phyloP scores from a whole-genome alignment of 331 rosid genomes.

The Quercus tomentella region DNA sequence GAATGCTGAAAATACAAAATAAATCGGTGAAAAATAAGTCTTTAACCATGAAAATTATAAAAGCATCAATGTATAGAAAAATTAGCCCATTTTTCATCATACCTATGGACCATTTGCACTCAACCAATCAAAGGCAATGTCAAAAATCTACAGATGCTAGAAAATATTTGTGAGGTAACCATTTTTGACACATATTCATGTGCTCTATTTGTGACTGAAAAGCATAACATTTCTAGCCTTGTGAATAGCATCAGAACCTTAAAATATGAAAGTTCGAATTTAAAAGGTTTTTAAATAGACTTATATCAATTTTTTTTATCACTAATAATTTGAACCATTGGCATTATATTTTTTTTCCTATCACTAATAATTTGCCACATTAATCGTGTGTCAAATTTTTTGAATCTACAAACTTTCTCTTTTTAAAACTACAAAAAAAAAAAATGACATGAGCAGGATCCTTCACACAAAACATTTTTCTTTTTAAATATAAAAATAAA shows the following conservation, averaged over 20 bases:
- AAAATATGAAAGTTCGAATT: neutral
- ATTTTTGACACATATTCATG: conserved; percentile 11
- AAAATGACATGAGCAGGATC: too few species aligned
- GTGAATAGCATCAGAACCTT: neutral
- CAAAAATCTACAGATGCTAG: conserved; percentile 62
- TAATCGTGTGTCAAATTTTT: too few species aligned
- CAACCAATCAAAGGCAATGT: conserved; percentile 81
- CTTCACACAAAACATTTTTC: too few species aligned
- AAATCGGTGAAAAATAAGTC: neutral
- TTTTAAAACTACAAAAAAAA: too few species aligned
- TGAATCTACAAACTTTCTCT: too few species aligned
- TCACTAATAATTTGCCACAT: too few species aligned
- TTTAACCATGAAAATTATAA: neutral
- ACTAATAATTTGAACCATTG: too few species aligned
- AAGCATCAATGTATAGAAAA: neutral
- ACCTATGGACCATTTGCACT: conserved; percentile 88
- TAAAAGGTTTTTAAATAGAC: neutral
- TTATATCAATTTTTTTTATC: too few species aligned
- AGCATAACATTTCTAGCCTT: neutral
- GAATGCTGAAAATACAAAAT: too few species aligned
- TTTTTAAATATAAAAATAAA: too few species aligned
- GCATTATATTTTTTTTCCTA: too few species aligned
- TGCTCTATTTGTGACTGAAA: neutral
- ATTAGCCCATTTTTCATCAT: conserved; percentile 11
- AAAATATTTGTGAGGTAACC: conserved; percentile 23